Base-by-base conservation (phyloP, 345 rosid species). In the Corchorus olitorius region DNA sequence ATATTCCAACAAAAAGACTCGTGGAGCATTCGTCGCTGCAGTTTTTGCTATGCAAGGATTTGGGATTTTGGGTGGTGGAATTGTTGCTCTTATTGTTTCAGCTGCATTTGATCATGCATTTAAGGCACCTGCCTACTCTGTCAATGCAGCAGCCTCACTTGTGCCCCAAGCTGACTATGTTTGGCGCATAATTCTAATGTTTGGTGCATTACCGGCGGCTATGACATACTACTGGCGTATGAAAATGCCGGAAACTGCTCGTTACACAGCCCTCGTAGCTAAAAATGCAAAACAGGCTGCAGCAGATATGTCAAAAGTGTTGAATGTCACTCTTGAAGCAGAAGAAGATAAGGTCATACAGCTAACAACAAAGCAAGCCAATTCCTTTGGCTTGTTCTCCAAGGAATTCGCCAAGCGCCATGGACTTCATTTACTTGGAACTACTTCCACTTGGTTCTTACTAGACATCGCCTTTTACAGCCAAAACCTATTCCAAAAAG, bases 161-260 rank as follows among this genome's bases (percentile, higher is more conserved):
- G 78, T 53, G n/a, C 76, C 78, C 3, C 35, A 85, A 45, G 88
- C 84, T 3, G 88, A 85, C 70, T 85, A 76, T 56, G 0, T 85
- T 27, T 85, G 88, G 88, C 80, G 88, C 14, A 80, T 85, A 50
- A 70, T 85, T 35, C 14, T 85, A 17, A 83, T 85, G 84, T 61
- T 85, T 20, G 88, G 86, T n/a, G 86, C 86, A 0, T 0, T 82
- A 3, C 86, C 84, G 0, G 88, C 88, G 0, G 83, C 73, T 45
- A 50, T 85, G 34, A 85, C 88, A n/a, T 82, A 83, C 68, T 85
- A 85, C 8, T 85, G 86, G 86, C 77, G 88, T 15, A 82, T 83
- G 88, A 85, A 83, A 73, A 85, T 85, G 88, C 88, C 88, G 0
- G 86, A 83, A 54, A 85, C 88, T 9, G 86, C 84, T 20, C 86